phyloP scores from a whole-genome alignment of 345 rosid species.

The Eucalyptus curtisii region DNA sequence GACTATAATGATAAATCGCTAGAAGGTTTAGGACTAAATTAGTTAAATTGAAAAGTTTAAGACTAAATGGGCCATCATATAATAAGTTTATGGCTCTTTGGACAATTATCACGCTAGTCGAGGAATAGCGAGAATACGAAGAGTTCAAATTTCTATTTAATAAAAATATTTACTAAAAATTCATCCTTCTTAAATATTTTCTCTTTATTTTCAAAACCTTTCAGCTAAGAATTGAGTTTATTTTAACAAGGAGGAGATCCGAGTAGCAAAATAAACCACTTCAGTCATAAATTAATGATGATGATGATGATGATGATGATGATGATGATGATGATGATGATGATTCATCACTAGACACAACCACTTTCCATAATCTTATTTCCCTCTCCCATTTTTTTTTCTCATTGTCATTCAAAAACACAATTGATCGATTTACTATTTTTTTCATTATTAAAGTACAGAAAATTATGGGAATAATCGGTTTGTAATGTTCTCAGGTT shows the following conservation, averaged over 20 bases:
- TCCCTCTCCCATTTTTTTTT: background rate
- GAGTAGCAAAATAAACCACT: background rate
- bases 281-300: background rate
- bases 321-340: too few species aligned
- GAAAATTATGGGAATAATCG: background rate
- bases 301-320: too few species aligned
- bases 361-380: background rate
- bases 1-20: accelerated
- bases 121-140: background rate
- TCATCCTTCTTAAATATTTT: too few species aligned
- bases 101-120: accelerated
- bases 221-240: background rate
- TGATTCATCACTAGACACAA: background rate
- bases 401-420: background rate
- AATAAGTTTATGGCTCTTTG: background rate
- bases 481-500: background rate
- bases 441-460: background rate
- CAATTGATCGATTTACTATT: background rate
- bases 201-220: background rate
- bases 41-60: too few species aligned
- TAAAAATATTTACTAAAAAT: background rate
- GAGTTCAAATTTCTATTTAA: background rate
- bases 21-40: too few species aligned
- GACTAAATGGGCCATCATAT: accelerated
- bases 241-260: background rate